Percentiles rank a stretch among this genome's conserved stretches.
Evolutionary conservation across 306 rosid genomes (phyloP).

Genomic region (Nissolia schottii): DNA sequence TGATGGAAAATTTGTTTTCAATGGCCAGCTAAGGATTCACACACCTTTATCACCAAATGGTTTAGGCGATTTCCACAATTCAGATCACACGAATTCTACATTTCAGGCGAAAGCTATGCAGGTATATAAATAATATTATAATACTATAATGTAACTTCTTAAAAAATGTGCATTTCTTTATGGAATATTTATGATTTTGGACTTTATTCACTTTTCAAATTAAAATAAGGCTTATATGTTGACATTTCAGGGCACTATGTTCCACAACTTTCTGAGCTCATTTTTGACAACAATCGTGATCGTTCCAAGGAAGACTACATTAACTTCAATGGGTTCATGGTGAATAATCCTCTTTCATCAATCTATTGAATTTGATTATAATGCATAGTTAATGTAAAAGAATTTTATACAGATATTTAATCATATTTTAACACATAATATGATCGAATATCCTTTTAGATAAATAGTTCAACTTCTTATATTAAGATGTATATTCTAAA

Average conservation of each 20-base stretch:
- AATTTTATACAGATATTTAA: no score
- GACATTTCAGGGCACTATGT: slow-evolving; percentile 72
- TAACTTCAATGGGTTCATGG: slow-evolving; percentile 74
- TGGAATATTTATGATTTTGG: neutral
- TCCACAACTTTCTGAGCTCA: slow-evolving; percentile 75
- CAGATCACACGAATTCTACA: slow-evolving; percentile 73
- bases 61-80: slow-evolving; percentile 69
- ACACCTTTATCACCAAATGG: slow-evolving; percentile 65
- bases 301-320: slow-evolving; percentile 32
- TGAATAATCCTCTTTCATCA: neutral
- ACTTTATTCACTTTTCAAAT: neutral
- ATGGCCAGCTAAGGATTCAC: slow-evolving; percentile 67
- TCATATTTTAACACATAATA: no score
- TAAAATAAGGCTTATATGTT: neutral
- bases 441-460: no score
- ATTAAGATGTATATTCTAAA: no score
- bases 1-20: neutral
- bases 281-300: slow-evolving; percentile 39
- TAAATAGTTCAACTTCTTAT: no score
- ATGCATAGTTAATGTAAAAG: no score
- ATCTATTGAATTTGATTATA: no score
- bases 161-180: neutral
- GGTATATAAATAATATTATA: slow-evolving; percentile 37
- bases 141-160: neutral
- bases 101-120: slow-evolving; percentile 91